These are phyloP conservation scores for Pinus taeda DNA, from an alignment of 75 land plant species.

Conservation along the genomic window DNA sequence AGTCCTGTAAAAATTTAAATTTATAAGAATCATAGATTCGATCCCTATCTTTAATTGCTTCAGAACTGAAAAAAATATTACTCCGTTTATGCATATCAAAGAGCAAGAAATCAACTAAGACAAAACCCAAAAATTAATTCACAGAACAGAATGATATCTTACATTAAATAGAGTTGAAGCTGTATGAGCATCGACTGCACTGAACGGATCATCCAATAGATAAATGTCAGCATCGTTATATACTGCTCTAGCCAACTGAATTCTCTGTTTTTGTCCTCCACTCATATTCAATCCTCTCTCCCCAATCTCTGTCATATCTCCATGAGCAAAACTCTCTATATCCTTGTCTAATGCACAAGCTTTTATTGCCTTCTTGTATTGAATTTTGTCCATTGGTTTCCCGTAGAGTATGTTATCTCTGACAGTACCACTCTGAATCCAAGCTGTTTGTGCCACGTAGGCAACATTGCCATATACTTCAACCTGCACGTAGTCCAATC, in stretches of 20 bases:
- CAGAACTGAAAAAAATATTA: too few relatives aligned
- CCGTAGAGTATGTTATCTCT: conserved; percentile 93
- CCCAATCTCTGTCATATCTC: conserved; percentile 88
- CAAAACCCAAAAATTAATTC: conserved; percentile 43
- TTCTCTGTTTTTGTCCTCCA: too few relatives aligned
- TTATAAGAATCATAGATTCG: too few relatives aligned
- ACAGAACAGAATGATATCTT: too few relatives aligned
- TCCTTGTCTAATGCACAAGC: conserved; percentile 78
- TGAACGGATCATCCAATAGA: too few relatives aligned
- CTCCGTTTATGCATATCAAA: too few relatives aligned
- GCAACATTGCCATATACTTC: conserved; percentile 70
- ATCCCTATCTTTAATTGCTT: too few relatives aligned
- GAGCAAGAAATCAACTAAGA: too few relatives aligned
- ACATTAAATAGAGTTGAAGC: not conserved
- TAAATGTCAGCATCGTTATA: too few relatives aligned
- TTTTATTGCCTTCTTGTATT: conserved; percentile 53
- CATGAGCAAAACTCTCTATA: conserved; percentile 58
- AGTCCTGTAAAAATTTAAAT: too few relatives aligned
- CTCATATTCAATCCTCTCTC: conserved; percentile 66
- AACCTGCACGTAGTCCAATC: conserved; percentile 40
- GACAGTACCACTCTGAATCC: conserved; percentile 80
- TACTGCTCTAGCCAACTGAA: too few relatives aligned
- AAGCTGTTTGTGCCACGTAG: conserved; percentile 87
- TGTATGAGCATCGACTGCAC: too few relatives aligned
- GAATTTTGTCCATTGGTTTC: conserved; percentile 31